phyloP scores from a whole-genome alignment of 306 rosid genomes.

The Dicorynia guianensis region DNA sequence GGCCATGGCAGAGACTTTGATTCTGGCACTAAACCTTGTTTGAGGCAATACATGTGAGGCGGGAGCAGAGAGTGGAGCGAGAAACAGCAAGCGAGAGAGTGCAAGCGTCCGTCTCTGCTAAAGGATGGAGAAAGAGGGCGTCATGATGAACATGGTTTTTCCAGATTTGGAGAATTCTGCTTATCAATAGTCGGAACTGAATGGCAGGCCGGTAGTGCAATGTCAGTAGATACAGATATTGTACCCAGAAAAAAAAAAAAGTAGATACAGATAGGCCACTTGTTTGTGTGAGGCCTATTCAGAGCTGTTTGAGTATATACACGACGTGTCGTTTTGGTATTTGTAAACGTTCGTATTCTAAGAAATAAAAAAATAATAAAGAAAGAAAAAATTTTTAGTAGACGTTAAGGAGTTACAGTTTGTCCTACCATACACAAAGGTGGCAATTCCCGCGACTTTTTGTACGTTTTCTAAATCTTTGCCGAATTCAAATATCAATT shows the following conservation, averaged over 20 bases:
- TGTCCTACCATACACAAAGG: background rate
- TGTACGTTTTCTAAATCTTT: conserved; percentile 36
- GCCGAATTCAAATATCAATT: no score
- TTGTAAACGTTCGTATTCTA: no score
- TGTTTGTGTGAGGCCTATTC: conserved; percentile 7
- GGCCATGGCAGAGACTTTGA: conserved; percentile 46
- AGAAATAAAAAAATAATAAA: no score
- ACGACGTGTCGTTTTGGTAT: background rate
- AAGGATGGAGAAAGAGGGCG: background rate
- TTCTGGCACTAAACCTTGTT: conserved; percentile 8
- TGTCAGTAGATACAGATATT: background rate
- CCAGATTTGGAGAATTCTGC: background rate
- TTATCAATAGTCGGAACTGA: no score
- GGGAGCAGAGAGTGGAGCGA: conserved; percentile 45
- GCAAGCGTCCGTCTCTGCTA: conserved; percentile 44
- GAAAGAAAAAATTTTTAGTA: no score
- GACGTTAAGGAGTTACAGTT: no score
- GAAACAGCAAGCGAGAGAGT: conserved; percentile 42
- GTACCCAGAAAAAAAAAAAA: no score
- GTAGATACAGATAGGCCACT: no score
- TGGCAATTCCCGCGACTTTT: no score
- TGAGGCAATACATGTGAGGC: conserved; percentile 30
- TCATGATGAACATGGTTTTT: conserved; percentile 28
- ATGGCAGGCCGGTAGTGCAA: background rate
- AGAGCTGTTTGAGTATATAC: background rate